Evolutionary conservation across 306 rosid genomes (phyloP).

Genomic region (Oxytropis ochrocephala): DNA sequence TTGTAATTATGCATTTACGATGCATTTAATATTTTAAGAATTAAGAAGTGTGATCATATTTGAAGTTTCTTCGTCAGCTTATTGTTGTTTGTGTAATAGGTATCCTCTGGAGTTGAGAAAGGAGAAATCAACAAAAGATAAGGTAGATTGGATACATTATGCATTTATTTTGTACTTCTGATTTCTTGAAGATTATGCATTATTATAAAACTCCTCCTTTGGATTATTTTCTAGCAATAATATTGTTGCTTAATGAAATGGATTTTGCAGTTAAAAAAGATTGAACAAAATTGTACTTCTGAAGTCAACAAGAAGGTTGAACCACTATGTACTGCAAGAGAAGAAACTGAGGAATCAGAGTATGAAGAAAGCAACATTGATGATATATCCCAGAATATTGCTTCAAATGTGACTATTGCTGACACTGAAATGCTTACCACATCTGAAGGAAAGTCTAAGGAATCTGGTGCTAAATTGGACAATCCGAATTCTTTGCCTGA

Average conservation of each 20-base stretch:
- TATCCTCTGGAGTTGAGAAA: slow-evolving; percentile 95
- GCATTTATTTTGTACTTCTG: slow-evolving; percentile 11
- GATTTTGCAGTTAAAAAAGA: slow-evolving; percentile 53
- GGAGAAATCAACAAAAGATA: slow-evolving; percentile 78
- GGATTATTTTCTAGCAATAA: slow-evolving; percentile 10
- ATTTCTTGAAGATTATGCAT: not conserved
- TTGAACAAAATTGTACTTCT: slow-evolving; percentile 38
- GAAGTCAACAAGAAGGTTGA: slow-evolving; percentile 32
- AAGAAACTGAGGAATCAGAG: slow-evolving; percentile 46
- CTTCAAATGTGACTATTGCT: slow-evolving; percentile 39
- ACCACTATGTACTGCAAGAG: slow-evolving; percentile 33
- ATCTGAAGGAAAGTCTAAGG: slow-evolving; percentile 42
- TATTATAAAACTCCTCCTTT: slow-evolving; percentile 7
- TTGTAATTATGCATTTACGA: not conserved
- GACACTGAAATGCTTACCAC: slow-evolving; percentile 36
- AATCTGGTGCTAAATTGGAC: slow-evolving; percentile 34
- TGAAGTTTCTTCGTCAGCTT: slow-evolving; percentile 11
- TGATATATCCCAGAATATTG: slow-evolving; percentile 56
- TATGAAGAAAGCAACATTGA: slow-evolving; percentile 49
- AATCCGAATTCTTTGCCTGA: slow-evolving; percentile 59
- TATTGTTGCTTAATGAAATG: slow-evolving; percentile 16
- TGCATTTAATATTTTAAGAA: not conserved
- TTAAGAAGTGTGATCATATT: not conserved
- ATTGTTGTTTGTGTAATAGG: slow-evolving; percentile 43
- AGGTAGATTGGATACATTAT: slow-evolving; percentile 38